Conservation (phyloP, 371 early-diverging fungal genomes). For the Rhizomucor pusillus region DNA sequence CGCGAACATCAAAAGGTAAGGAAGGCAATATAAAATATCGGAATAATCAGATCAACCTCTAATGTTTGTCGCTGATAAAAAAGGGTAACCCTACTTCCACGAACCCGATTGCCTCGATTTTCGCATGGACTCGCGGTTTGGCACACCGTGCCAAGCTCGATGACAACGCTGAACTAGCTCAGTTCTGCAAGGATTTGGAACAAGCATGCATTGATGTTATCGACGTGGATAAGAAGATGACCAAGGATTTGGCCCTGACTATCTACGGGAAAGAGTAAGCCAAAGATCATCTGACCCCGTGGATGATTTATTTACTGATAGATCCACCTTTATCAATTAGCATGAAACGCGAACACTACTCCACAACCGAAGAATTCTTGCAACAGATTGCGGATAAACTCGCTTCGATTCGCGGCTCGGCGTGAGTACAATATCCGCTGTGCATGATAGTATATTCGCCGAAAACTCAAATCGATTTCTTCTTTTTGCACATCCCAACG, state of each 20-base stretch:
- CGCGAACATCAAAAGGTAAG: constrained; percentile 90
- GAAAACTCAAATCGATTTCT: background rate
- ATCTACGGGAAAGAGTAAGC: constrained; percentile 84
- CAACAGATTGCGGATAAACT: constrained; percentile 71
- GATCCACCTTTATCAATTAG: constrained; percentile 18
- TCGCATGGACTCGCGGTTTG: constrained; percentile 97
- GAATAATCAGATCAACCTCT: background rate
- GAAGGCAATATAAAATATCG: background rate
- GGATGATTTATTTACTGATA: background rate
- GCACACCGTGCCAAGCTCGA: constrained; percentile 95
- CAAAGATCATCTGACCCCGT: background rate
- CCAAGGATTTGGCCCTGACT: constrained; percentile 94
- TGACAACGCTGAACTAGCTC: constrained; percentile 67
- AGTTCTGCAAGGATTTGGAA: constrained; percentile 84
- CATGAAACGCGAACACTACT: constrained; percentile 71
- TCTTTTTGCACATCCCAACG: background rate
- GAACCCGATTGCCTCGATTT: constrained; percentile 97
- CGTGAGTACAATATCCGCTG: constrained; percentile 2
- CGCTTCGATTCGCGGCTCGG: constrained; percentile 45
- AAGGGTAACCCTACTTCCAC: constrained; percentile 83
- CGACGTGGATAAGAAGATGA: constrained; percentile 84
- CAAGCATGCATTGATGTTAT: constrained; percentile 88
- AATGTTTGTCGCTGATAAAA: constrained; percentile 2
- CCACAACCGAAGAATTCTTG: constrained; percentile 80
- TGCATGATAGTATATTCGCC: background rate